Evolutionary conservation across 2,329 filamentous ascomycete genomes (phyloP), one percentile per base, ranked within the genome.

Genomic region (Claviceps purpurea): DNA sequence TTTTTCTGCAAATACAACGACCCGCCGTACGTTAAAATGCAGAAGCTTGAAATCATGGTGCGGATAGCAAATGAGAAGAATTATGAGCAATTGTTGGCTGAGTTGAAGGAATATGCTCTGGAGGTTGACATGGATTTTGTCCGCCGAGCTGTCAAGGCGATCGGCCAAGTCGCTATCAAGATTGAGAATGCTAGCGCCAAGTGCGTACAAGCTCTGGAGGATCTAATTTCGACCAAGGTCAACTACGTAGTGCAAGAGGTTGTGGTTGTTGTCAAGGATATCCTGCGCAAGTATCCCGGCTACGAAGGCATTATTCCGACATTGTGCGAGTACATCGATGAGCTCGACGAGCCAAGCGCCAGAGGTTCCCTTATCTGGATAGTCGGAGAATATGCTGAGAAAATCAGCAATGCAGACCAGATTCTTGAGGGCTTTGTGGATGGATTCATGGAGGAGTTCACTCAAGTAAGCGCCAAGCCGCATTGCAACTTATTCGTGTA

Each of bases 1-100:
- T 98, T 98, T 73, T 98, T 98, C 73, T 98, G 93, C 84, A 98
- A 98, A 72, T 98, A 98, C 73, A 97, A 97, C 65, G 93, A 98
- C 61, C 91, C 93, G 1, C 89, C 89, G 22, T 98, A 98, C 66
- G 84, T 98, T 62, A 98, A 98, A 69, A 82, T 98, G 55, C 87
- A 95, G 65, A 98, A 98, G 66, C 79, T 98, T 49, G 93, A 98
- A 66, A 97, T 97, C 57, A 97, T 98, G 93, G 91, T 98, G 47
- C 84, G 93, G 68, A 97, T 98, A 82, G 89, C 91, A 55, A 97
- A 96, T 70, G 90, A 96, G 60, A 86, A 85, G 65, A 98, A 97
- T 64, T 91, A 91, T 55, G 93, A 98, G 64, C 93, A 97, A 65
- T 76, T 98, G 26, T 74, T 98, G 16, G 87, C 90, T 11, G 93